These are phyloP conservation scores for Pochonia chlamydosporia DNA, from an alignment of 2,329 filamentous ascomycete species.

Conservation along the genomic window DNA sequence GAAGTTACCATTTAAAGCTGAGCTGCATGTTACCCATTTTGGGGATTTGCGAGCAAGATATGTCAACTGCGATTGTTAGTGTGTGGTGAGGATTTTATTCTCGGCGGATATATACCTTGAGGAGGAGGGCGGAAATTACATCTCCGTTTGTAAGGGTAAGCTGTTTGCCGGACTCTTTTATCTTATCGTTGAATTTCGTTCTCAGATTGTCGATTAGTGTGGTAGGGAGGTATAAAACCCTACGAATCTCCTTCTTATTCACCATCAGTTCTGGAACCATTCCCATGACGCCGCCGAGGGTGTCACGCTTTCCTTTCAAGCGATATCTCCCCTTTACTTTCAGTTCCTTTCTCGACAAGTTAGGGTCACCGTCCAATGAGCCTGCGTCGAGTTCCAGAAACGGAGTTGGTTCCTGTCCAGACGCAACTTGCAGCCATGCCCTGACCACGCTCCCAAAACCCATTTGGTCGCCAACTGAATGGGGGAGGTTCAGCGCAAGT, in stretches of 20 bases:
- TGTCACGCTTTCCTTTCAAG: neutral
- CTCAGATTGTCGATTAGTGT: neutral
- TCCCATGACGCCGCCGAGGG: neutral
- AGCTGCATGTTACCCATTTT: neutral
- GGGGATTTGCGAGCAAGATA: neutral
- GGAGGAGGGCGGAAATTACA: neutral
- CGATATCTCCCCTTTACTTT: slow-evolving; percentile 5
- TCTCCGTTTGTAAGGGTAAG: slow-evolving; percentile 8
- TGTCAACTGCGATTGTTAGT: neutral
- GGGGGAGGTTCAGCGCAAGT: slow-evolving; percentile 13
- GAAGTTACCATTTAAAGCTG: neutral
- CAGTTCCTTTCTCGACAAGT: slow-evolving; percentile 8
- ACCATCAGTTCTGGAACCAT: neutral
- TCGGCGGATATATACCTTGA: too few relatives aligned
- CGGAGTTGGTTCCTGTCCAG: slow-evolving; percentile 10
- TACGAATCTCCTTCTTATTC: neutral
- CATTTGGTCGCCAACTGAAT: slow-evolving; percentile 15
- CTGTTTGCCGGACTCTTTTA: slow-evolving; percentile 4
- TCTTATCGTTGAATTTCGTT: neutral
- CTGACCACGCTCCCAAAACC: slow-evolving; percentile 13
- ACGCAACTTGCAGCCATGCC: slow-evolving; percentile 14
- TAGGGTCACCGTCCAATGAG: slow-evolving; percentile 7
- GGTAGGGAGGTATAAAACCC: neutral
- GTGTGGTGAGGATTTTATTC: too few relatives aligned
- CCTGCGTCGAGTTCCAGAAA: slow-evolving; percentile 9